Conservation (phyloP, 495 filamentous ascomycete species). For the Penicillium bialowiezense region DNA sequence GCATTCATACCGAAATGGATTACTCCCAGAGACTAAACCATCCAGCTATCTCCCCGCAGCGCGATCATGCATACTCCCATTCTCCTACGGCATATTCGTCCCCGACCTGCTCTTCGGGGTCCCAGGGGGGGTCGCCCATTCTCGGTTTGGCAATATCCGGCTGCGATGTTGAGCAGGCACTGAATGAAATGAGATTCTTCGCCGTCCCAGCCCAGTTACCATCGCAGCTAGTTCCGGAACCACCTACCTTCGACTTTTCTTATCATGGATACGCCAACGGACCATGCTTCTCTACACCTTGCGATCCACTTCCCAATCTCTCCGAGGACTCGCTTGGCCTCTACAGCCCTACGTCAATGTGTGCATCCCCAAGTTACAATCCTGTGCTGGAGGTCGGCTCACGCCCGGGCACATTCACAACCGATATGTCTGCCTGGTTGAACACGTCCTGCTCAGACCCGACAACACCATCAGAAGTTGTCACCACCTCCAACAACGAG, state of each 20-base stretch:
- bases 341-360: conserved; percentile 24
- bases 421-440: conserved; percentile 23
- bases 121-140: conserved; percentile 10
- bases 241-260: conserved; percentile 14
- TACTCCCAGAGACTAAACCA: conserved; percentile 1
- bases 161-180: conserved; percentile 19
- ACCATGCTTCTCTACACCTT: conserved; percentile 11
- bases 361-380: conserved; percentile 25
- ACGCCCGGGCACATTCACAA: conserved; percentile 7
- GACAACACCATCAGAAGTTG: conserved; percentile 10
- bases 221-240: conserved; percentile 16
- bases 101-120: background rate
- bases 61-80: conserved; percentile 16
- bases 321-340: conserved; percentile 24
- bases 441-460: conserved; percentile 19
- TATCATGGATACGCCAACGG: conserved; percentile 15
- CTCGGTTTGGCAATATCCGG: conserved; percentile 35
- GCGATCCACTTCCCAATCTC: conserved; percentile 12
- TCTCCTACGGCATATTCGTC: conserved; percentile 22
- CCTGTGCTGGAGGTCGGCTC: conserved; percentile 14
- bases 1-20: conserved; percentile 14
- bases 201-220: conserved; percentile 14
- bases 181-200: conserved; percentile 15
- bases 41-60: conserved; percentile 9
- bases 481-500: background rate